Evolutionary conservation across 2,329 filamentous ascomycete species (phyloP), one percentile per base, ranked within the genome.

Genomic region (Basipetospora chlamydospora): DNA sequence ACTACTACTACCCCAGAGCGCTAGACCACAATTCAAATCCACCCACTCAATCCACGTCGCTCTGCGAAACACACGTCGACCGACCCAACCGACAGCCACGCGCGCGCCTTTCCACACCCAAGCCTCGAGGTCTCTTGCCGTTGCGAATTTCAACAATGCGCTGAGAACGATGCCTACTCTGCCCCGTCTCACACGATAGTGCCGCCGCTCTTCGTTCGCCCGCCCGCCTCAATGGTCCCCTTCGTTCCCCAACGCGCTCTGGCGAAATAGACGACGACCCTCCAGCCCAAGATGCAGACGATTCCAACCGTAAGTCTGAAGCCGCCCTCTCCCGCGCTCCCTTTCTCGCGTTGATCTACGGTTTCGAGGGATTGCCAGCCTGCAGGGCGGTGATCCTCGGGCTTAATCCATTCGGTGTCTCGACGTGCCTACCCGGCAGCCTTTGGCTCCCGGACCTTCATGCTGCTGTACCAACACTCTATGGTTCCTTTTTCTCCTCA

Each of bases 281-380:
- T 51, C 50, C 54, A 49, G 56, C 55, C n/a, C 55, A 64, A 52
- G 50, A 69, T 69, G 66, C 66, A 69, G 62, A 60, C 65, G 47
- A 60, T 69, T 57, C 64, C 66, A 48, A 63, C 57, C 54, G 60
- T 64, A 56, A 58, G 60, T 62, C n/a, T 23, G 20, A 16, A 15
- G 23, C 21, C 28, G 15, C 28, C 26, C 37, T 26, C 13, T 25
- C 52, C 30, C 38, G 30, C 32, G 32, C 23, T 33, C 28, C 32
- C 15, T 22, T 35, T 9, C 22, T 34, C 10, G 33, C 34, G 26
- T 35, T 41, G 32, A 41, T 17, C 12, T 25, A 17, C 11, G 28
- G 15, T 32, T 32, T 32, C 21, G 9, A 8, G 28, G 21, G 28
- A 31, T 37, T 32, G 21, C 28, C 28, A 18, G 35, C 29, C 15